These are phyloP conservation scores for Dactylellina haptotyla DNA, from an alignment of 2,329 filamentous ascomycete genomes.

Conservation along the genomic window DNA sequence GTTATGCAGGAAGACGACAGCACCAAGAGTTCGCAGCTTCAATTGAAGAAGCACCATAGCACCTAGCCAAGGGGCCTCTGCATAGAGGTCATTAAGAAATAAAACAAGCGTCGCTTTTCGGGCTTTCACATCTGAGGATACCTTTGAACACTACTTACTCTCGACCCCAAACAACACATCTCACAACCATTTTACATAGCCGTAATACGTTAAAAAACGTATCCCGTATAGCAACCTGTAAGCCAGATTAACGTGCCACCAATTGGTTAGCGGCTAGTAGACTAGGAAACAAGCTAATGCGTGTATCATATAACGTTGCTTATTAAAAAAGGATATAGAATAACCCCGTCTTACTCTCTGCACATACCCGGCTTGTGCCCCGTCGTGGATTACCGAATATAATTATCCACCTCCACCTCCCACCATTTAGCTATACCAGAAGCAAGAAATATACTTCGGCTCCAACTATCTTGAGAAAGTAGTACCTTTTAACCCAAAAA, in stretches of 20 bases:
- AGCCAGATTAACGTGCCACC: too few species aligned
- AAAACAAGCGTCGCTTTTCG: slow-evolving; percentile 22
- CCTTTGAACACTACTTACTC: not conserved
- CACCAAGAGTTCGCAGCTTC: slow-evolving; percentile 54
- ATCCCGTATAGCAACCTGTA: too few species aligned
- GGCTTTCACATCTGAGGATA: not conserved
- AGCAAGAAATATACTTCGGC: slow-evolving; percentile 18
- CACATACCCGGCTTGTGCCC: slow-evolving; percentile 30
- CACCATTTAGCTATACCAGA: slow-evolving; percentile 5
- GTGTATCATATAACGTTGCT: too few species aligned
- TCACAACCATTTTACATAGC: too few species aligned
- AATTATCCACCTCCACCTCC: not conserved
- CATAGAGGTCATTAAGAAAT: slow-evolving; percentile 52
- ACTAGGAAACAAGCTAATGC: too few species aligned
- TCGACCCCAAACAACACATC: slow-evolving; percentile 14
- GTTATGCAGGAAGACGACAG: slow-evolving; percentile 54
- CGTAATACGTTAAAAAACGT: too few species aligned
- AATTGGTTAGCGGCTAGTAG: too few species aligned
- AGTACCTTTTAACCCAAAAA: slow-evolving; percentile 4
- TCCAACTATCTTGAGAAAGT: not conserved
- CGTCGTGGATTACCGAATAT: slow-evolving; percentile 5
- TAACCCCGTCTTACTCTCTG: too few species aligned
- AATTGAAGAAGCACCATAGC: slow-evolving; percentile 51
- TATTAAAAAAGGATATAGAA: too few species aligned
- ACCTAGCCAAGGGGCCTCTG: slow-evolving; percentile 52